Base-by-base conservation (phyloP, 2,329 filamentous ascomycete species). In the Cucurbitaria berberidis region DNA sequence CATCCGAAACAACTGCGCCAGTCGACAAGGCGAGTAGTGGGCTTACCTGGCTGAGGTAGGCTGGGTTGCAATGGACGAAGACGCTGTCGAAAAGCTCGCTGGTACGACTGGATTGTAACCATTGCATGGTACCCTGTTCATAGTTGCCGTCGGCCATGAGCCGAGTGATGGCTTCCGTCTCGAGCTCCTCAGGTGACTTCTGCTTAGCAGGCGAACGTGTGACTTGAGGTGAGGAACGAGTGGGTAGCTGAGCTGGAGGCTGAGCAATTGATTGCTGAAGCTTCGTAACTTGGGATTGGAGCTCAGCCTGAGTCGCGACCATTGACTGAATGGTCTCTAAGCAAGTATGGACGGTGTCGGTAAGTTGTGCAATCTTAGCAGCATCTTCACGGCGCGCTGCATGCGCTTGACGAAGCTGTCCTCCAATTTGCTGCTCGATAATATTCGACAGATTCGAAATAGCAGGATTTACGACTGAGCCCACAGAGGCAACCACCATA, bases 351-450 rank as follows among this genome's bases (percentile, higher is more conserved):
- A 91, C 86, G 26, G 90, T 82, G 13, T 82, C 81, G 7, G 87
- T 82, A n/a, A 93, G 81, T 66, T 90, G 84, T 48, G 89, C 85
- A 52, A 93, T 88, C 81, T 92, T 92, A 60, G 80, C 78, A 47
- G 78, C 76, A 60, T 87, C 84, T 39, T 79, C 75, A 43, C 78
- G 78, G 49, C 80, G 82, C 63, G 83, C 80, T 3, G 69, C 53
- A 51, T 86, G 82, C 19, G 78, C 77, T 47, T 82, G 77, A 47
- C 77, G 80, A 51, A 84, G 70, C 64, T 85, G 81, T 30, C 79
- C 76, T 22, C 74, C 74, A 43, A 85, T 77, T 51, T 81, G 79
- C 43, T 84, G 83, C 68, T 95, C 88, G 43, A 93, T 80, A 48
- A 92, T 88, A 19, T 80, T 80, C 8, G 86, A 82, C 44, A 90